Base-by-base conservation (phyloP, 1,139 yeast species). In the Waltiozyma sp. region DNA sequence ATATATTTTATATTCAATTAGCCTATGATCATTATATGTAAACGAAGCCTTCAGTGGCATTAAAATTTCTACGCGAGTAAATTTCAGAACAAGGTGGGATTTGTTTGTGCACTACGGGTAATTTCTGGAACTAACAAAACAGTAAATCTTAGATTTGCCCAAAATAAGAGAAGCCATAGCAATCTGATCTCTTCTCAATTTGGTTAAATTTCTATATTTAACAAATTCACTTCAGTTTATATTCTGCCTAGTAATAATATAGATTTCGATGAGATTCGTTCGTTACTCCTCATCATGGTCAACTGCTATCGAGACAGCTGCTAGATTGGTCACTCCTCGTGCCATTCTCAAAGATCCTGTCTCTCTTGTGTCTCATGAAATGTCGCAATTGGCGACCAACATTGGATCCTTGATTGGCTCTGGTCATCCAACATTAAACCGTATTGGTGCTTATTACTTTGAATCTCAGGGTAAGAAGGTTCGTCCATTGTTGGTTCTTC, bases 401-500 rank as follows among this genome's bases (percentile, higher is more conserved):
- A 93, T 91, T 49, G 94, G 95, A 40, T 68, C 73, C 28, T 70
- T 91, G 46, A 80, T 91, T 46, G 96, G 97, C 1, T 82, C 95
- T 0, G 95, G 95, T 8, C 96, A 89, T 58, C 96, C 97, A 1
- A 81, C 93, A 6, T 70, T 91, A 46, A 88, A 89, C 62, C 71
- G 94, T 53, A 95, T 89, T 5, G 82, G 95, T 23, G 78, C 89
- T 40, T 91, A 93, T 64, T 91, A 91, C 64, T 89, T 93, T 55
- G 96, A 89, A 62, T 86, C 93, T 19, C 96, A 89, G 59, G 98
- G 98, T 10, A 91, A 91, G 63, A 94, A 88, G 58, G 87, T 93
- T 26, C 73, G 99, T 46, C 99, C 99, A 2, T 66, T 91, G 54
- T 75, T 91, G 49, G 97, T 91, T 18, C 68, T 91, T 45, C 66